Evolutionary conservation across 2,329 filamentous ascomycete species (phyloP).

Genomic region (Graphiopsis chlorocephala): DNA sequence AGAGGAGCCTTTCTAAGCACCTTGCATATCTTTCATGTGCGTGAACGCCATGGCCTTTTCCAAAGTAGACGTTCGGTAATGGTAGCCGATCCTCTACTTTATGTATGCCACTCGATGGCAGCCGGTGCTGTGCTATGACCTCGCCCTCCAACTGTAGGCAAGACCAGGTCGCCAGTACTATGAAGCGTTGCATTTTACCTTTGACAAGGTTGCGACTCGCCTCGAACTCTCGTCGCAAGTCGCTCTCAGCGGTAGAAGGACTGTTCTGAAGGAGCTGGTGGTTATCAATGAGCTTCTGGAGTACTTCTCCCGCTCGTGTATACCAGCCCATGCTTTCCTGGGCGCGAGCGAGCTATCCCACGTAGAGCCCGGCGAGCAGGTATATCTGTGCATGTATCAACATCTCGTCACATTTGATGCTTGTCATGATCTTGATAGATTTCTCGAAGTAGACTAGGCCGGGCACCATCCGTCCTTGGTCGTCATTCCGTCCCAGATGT

Average conservation of each 20-base stretch:
- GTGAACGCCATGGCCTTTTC: conserved; percentile 46
- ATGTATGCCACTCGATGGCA: conserved; percentile 61
- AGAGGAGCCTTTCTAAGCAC: conserved; percentile 44
- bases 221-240: conserved; percentile 33
- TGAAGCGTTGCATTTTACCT: conserved; percentile 39
- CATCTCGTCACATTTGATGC: conserved; percentile 72
- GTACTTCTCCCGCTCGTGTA: conserved; percentile 57
- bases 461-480: conserved; percentile 58
- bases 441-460: conserved; percentile 87
- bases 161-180: conserved; percentile 78
- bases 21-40: conserved; percentile 27
- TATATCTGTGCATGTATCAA: conserved; percentile 81
- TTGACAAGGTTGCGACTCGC: conserved; percentile 28
- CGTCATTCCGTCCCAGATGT: conserved; percentile 40
- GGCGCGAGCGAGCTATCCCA: conserved; percentile 81
- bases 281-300: conserved; percentile 72
- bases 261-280: conserved; percentile 45
- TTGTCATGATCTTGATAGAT: conserved; percentile 81
- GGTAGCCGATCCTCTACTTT: conserved; percentile 60
- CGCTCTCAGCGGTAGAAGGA: conserved; percentile 36
- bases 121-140: conserved; percentile 77
- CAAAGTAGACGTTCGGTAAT: conserved; percentile 46
- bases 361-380: conserved; percentile 82
- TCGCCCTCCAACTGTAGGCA: conserved; percentile 93
- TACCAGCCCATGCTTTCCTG: conserved; percentile 79